Conservation (phyloP, 768 basidiomycete genomes). For the Gyrodon lividus region DNA sequence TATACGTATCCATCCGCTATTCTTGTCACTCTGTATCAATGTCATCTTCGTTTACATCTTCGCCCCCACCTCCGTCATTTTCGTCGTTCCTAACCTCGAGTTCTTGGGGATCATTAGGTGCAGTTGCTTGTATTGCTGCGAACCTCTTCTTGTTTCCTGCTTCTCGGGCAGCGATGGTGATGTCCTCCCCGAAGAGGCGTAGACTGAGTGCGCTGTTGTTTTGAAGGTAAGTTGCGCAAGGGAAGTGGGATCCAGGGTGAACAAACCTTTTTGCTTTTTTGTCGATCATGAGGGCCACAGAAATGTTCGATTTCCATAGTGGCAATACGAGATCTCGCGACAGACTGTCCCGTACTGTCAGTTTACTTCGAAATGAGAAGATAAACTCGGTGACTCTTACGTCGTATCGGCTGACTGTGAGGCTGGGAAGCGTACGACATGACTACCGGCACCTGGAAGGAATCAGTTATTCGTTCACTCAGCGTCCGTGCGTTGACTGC, state of each 20-base stretch:
- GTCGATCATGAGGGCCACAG: constrained; percentile 89
- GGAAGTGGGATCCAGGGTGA: too few relatives aligned
- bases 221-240: background rate
- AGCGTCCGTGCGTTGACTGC: background rate
- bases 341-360: constrained; percentile 42
- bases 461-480: background rate
- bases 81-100: constrained; percentile 5
- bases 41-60: constrained; percentile 5
- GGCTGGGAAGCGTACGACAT: constrained; percentile 67
- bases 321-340: constrained; percentile 86
- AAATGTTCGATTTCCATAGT: constrained; percentile 91
- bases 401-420: constrained; percentile 49
- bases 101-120: background rate
- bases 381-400: constrained; percentile 40
- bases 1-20: constrained; percentile 12
- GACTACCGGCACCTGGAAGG: constrained; percentile 59
- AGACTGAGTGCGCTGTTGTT: constrained; percentile 74
- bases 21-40: constrained; percentile 13
- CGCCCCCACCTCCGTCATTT: constrained; percentile 1
- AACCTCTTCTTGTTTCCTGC: constrained; percentile 26
- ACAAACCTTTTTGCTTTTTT: constrained; percentile 92
- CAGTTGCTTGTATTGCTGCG: background rate
- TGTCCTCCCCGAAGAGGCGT: constrained; percentile 79
- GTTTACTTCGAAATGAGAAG: background rate
- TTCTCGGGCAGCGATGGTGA: constrained; percentile 53